These are phyloP conservation scores for Aspergillus clavatus DNA, from an alignment of 2,329 filamentous ascomycete species.

Conservation along the genomic window DNA sequence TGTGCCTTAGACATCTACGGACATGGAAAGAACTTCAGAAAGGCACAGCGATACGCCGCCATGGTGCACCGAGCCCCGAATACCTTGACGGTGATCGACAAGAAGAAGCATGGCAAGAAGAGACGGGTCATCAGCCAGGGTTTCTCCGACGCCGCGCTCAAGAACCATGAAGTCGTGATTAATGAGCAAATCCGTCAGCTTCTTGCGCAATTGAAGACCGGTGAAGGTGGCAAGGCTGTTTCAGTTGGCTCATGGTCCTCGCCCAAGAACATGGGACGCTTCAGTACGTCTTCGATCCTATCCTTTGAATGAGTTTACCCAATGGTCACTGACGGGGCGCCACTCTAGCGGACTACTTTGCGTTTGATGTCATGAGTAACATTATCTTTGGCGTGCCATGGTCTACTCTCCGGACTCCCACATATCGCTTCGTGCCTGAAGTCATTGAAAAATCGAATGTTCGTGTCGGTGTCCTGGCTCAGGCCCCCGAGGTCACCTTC, in stretches of 20 bases:
- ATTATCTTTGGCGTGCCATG: conserved; percentile 16
- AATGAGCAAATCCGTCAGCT: conserved; percentile 10
- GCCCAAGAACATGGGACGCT: conserved; percentile 43
- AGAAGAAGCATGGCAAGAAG: conserved; percentile 15
- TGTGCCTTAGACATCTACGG: conserved; percentile 44
- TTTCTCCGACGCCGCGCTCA: conserved; percentile 21
- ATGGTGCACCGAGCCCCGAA: conserved; percentile 36
- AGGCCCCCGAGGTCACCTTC: conserved; percentile 6
- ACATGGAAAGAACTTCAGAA: conserved; percentile 45
- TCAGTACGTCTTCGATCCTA: too few relatives aligned
- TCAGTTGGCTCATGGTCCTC: conserved; percentile 33
- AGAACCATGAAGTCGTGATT: conserved; percentile 14
- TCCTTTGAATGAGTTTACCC: neutral
- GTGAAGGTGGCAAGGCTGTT: conserved; percentile 10
- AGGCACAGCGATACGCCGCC: conserved; percentile 46
- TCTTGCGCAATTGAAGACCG: conserved; percentile 1
- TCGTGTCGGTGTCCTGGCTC: conserved; percentile 9
- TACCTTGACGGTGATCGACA: conserved; percentile 17
- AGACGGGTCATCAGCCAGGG: conserved; percentile 16
- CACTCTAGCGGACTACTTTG: conserved; percentile 34
- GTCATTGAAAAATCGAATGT: conserved; percentile 18
- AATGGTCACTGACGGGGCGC: neutral
- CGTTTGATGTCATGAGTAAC: conserved; percentile 49
- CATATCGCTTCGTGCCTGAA: conserved; percentile 9
- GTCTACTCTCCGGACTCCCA: conserved; percentile 7